Conservation (phyloP, 163 green algal genomes). For the Chlorella variabilis region DNA sequence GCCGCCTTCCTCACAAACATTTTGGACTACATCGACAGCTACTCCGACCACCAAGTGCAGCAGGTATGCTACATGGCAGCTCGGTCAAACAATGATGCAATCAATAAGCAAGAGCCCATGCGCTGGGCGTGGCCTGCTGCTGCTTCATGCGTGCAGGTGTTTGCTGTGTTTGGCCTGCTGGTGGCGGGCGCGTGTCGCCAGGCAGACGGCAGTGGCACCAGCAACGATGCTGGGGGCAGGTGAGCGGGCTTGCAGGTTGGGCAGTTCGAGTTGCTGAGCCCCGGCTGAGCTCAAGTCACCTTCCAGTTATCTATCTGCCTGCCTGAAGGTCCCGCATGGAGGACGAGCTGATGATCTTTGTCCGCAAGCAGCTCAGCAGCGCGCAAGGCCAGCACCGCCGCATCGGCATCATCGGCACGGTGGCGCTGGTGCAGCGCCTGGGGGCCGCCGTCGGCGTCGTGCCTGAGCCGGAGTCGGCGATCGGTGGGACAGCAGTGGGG, state of each 20-base stretch:
- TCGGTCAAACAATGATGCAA: background rate
- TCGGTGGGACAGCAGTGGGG: constrained; percentile 19
- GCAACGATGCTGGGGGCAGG: background rate
- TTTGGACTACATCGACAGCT: constrained; percentile 36
- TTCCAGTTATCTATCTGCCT: no score
- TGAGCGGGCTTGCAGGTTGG: no score
- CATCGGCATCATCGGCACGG: constrained; percentile 41
- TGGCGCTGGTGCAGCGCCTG: constrained; percentile 48
- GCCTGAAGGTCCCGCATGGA: constrained; percentile 38
- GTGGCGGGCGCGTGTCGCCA: constrained; percentile 28
- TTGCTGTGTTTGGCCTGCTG: constrained; percentile 45
- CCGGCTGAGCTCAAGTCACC: no score
- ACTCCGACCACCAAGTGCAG: constrained; percentile 29
- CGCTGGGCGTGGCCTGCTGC: background rate
- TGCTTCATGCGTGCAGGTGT: constrained; percentile 14
- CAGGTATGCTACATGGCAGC: constrained; percentile 1
- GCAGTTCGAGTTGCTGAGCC: no score
- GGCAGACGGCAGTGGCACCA: background rate
- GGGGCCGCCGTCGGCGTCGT: background rate
- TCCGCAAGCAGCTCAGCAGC: constrained; percentile 42
- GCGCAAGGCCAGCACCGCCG: constrained; percentile 10
- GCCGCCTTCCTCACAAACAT: constrained; percentile 47
- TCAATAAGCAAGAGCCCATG: no score
- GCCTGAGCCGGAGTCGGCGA: background rate
- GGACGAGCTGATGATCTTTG: constrained; percentile 50